These are phyloP conservation scores for Helicocarpus griseus DNA, from an alignment of 2,329 filamentous ascomycete species.

Conservation along the genomic window DNA sequence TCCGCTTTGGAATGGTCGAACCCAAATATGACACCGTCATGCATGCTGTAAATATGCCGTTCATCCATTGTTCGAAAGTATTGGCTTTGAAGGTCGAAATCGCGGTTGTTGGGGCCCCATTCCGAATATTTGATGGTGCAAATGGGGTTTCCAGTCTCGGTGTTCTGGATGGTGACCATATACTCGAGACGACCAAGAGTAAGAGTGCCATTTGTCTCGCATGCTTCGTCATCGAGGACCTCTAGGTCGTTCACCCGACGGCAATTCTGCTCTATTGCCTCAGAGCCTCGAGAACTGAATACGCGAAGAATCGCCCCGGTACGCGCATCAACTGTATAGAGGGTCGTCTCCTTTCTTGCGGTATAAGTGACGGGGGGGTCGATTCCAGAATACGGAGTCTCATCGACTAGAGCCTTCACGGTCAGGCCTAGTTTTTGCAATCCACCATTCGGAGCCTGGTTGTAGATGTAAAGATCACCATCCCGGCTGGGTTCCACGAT, in stretches of 20 bases:
- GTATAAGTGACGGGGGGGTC: slow-evolving; percentile 78
- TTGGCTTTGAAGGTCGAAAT: slow-evolving; percentile 76
- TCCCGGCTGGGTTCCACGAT: slow-evolving; percentile 86
- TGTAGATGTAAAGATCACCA: slow-evolving; percentile 79
- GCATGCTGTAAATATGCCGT: slow-evolving; percentile 77
- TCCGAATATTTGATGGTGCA: slow-evolving; percentile 89
- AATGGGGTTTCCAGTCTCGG: slow-evolving; percentile 61
- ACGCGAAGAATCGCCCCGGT: slow-evolving; percentile 75
- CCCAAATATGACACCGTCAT: slow-evolving; percentile 74
- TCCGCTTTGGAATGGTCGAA: slow-evolving; percentile 56
- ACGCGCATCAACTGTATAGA: slow-evolving; percentile 80
- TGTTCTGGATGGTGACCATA: slow-evolving; percentile 72
- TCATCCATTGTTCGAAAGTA: slow-evolving; percentile 73
- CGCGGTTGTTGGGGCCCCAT: slow-evolving; percentile 87
- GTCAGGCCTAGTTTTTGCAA: slow-evolving; percentile 40
- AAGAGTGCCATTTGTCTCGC: slow-evolving; percentile 68
- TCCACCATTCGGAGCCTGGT: slow-evolving; percentile 48
- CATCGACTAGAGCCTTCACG: slow-evolving; percentile 72
- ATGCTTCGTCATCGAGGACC: slow-evolving; percentile 56
- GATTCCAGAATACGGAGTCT: slow-evolving; percentile 65
- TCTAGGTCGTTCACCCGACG: slow-evolving; percentile 55
- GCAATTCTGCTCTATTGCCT: slow-evolving; percentile 66
- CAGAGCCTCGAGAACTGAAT: slow-evolving; percentile 66
- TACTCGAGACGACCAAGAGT: slow-evolving; percentile 84
- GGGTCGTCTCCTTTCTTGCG: slow-evolving; percentile 79